Evolutionary conservation across 495 filamentous ascomycete genomes (phyloP), one percentile per base, ranked within the genome.

Genomic region (Halenospora varia): DNA sequence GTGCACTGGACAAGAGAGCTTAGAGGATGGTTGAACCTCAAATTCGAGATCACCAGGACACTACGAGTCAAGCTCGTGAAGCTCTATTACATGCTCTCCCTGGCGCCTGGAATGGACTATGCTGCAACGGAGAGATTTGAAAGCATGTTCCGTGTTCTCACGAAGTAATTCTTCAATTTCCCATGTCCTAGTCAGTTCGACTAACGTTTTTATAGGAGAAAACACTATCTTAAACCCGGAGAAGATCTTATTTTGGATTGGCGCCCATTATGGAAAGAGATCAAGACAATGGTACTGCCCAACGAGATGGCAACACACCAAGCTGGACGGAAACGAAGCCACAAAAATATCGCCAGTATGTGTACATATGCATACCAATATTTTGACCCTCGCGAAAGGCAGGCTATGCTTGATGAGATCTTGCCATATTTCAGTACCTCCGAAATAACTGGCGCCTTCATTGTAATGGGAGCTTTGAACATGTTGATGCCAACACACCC

Each of bases 1-100:
- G 79, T 96, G 19, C 92, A 97, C 72, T 99, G 95, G 95, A 97
- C 94, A 53, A 84, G 94, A 63, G 93, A 97, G 78, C 84, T 99
- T 19, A 82, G 90, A 67, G 91, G 88, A 73, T 99, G 94, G 95
- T 77, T 99, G 22, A 86, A 86, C 9, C 81, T 97, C 67, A 99
- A 99, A 74, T 99, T 97, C 68, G 95, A 97, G 73, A 88, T 94
- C 56, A 89, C 92, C 45, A 81, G 86, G 53, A 84, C 84, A 58
- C 85, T 93, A 45, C 80, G 94, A 49, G 82, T 91, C 55, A 89
- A 83, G 69, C 85, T 99, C 20, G 88, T 92, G 17, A 89, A 83
- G 66, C 76, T 99, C 18, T 99, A 96, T 71, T 99, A 95, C 74
- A 91, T 96, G 75, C 85, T 99, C 26, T 80, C 90, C 3, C 80